These are phyloP conservation scores for Lodderomyces theae DNA, from an alignment of 1,139 yeast species.

Conservation along the genomic window DNA sequence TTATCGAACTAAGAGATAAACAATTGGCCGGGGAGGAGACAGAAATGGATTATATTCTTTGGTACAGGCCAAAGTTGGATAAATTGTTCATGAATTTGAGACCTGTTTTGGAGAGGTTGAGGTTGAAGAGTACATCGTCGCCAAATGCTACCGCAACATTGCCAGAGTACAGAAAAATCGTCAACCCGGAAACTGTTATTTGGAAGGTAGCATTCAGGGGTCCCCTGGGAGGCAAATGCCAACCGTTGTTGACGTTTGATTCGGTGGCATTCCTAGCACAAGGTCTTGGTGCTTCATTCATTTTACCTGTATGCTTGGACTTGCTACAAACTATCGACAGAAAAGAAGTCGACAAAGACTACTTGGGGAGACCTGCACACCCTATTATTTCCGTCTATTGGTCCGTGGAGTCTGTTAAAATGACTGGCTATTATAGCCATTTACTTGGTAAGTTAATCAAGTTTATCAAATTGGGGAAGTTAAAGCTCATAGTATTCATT, in stretches of 20 bases:
- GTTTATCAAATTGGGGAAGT: conserved; percentile 23
- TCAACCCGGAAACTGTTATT: conserved; percentile 14
- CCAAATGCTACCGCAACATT: too few relatives aligned
- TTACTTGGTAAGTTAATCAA: conserved; percentile 27
- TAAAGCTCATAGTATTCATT: conserved; percentile 20
- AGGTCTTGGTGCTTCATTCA: conserved; percentile 48
- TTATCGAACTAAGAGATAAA: conserved; percentile 14
- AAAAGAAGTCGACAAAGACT: conserved; percentile 30
- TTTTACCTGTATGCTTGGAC: conserved; percentile 45
- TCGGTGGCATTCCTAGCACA: conserved; percentile 39
- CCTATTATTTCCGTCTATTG: conserved; percentile 33
- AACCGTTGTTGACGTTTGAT: conserved; percentile 43
- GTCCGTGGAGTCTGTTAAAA: conserved; percentile 27
- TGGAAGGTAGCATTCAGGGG: conserved; percentile 40
- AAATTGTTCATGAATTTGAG: neutral
- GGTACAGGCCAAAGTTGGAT: conserved; percentile 5
- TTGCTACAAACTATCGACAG: conserved; percentile 25
- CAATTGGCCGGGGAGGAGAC: conserved; percentile 17
- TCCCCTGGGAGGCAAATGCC: conserved; percentile 44
- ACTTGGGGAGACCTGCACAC: conserved; percentile 29
- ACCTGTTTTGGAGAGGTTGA: neutral
- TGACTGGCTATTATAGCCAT: conserved; percentile 38
- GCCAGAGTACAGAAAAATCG: conserved; percentile 11
- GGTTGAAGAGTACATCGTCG: too few relatives aligned
- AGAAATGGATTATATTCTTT: conserved; percentile 4